phyloP scores from a whole-genome alignment of 352 stramenopile genomes.

The Pythium diclinum region DNA sequence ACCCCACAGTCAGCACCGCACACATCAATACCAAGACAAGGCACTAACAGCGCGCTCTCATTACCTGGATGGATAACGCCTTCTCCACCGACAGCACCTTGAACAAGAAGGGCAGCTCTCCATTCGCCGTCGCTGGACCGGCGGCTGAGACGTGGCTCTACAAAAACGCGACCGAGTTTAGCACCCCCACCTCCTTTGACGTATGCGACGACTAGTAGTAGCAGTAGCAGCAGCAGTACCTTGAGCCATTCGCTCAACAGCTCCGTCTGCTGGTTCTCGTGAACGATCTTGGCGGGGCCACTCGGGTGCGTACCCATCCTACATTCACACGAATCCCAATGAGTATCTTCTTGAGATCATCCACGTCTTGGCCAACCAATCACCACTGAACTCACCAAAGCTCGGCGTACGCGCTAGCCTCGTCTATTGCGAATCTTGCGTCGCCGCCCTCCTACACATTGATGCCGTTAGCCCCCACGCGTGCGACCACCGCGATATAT shows the following conservation, averaged over 20 bases:
- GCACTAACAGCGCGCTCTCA: neutral
- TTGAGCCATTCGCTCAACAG: conserved; percentile 74
- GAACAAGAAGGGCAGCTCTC: conserved; percentile 96
- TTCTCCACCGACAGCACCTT: conserved; percentile 98
- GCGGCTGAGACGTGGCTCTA: conserved; percentile 40
- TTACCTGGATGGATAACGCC: conserved; percentile 95
- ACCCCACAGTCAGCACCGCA: neutral
- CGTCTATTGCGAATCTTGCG: conserved; percentile 41
- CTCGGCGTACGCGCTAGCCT: conserved; percentile 74
- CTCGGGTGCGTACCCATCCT: conserved; percentile 95
- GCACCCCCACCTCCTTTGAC: too few species aligned
- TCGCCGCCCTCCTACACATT: conserved; percentile 42
- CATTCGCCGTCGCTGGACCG: conserved; percentile 30
- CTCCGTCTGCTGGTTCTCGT: conserved; percentile 37
- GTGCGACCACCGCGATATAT: neutral
- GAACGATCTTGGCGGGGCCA: conserved; percentile 79
- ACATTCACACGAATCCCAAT: neutral
- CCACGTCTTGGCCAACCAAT: neutral
- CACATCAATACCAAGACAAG: neutral
- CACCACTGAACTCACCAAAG: conserved; percentile 58
- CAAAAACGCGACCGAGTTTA: conserved; percentile 15
- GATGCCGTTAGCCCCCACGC: neutral
- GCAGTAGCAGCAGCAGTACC: conserved; percentile 26
- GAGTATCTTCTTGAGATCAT: neutral
- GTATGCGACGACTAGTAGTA: neutral